A percentile compares a stretch with the other conserved stretches of the same genome.
phyloP scores from a whole-genome alignment of 306 rosid genomes.

The Begonia loranthoides region DNA sequence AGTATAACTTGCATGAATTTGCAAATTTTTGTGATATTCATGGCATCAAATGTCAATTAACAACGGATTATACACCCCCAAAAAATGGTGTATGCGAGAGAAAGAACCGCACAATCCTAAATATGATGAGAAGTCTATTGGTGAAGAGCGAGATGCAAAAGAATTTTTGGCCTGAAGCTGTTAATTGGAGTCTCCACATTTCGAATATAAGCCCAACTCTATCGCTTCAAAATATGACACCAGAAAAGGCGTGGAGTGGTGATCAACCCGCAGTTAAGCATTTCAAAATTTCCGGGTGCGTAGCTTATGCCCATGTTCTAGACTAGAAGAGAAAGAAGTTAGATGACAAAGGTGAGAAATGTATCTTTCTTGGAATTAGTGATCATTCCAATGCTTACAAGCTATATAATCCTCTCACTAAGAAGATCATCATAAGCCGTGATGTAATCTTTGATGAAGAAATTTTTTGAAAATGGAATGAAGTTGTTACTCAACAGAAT shows the following conservation, averaged over 20 bases:
- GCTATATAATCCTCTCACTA: too few relatives aligned
- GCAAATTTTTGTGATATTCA: too few relatives aligned
- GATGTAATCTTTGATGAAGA: not conserved
- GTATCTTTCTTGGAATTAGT: too few relatives aligned
- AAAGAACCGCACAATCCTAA: not conserved
- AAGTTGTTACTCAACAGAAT: not conserved
- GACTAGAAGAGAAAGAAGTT: too few relatives aligned
- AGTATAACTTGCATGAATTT: too few relatives aligned
- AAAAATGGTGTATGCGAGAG: not conserved
- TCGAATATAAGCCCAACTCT: not conserved
- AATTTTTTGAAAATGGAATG: not conserved
- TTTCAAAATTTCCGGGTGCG: not conserved
- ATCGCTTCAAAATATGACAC: not conserved
- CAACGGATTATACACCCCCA: not conserved
- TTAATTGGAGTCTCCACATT: not conserved
- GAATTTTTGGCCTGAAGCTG: not conserved
- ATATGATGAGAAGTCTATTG: not conserved
- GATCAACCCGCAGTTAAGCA: not conserved
- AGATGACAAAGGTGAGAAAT: too few relatives aligned
- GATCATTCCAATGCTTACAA: too few relatives aligned
- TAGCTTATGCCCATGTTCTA: not conserved
- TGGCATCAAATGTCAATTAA: not conserved
- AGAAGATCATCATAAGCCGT: too few relatives aligned
- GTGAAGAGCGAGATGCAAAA: not conserved
- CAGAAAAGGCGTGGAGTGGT: not conserved